phyloP scores from a whole-genome alignment of 257 asterid genomes.

The Ajuga chamaepitys region DNA sequence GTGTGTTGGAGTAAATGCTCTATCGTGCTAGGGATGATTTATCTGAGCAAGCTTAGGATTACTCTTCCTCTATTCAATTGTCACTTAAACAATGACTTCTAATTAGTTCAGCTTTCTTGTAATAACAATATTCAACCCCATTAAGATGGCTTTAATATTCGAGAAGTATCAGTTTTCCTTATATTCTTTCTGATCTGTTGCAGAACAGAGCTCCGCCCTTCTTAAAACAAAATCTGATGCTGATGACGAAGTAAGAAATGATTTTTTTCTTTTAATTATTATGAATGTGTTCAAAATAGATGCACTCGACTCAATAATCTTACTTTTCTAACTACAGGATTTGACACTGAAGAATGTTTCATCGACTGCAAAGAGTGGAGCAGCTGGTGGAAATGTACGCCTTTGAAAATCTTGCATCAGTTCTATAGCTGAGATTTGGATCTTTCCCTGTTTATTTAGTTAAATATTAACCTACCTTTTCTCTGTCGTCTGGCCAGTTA shows the following conservation, averaged over 20 bases:
- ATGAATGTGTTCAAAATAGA: neutral
- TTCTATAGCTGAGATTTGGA: neutral
- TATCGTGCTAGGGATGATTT: neutral
- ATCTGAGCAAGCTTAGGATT: neutral
- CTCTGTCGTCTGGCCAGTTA: slow-evolving; percentile 38
- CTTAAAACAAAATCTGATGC: slow-evolving; percentile 27
- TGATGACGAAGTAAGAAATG: slow-evolving; percentile 33
- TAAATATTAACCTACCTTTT: slow-evolving; percentile 7
- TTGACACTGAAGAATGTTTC: slow-evolving; percentile 28
- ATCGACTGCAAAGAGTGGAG: slow-evolving; percentile 28
- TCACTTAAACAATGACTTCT: neutral
- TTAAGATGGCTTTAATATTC: neutral
- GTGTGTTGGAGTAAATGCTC: too few relatives aligned
- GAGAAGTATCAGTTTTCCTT: neutral
- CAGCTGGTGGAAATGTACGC: slow-evolving; percentile 41
- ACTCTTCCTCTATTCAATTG: neutral
- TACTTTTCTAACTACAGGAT: slow-evolving; percentile 32
- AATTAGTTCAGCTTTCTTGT: neutral
- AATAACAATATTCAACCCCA: neutral
- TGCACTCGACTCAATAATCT: slow-evolving; percentile 5
- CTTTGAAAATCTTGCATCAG: neutral
- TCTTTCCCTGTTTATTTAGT: slow-evolving; percentile 3
- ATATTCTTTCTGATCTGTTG: slow-evolving; percentile 25
- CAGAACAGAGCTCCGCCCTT: slow-evolving; percentile 47
- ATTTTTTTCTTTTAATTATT: slow-evolving; percentile 7